phyloP scores from a whole-genome alignment of 352 stramenopile species.

The Pythium coloratum region DNA sequence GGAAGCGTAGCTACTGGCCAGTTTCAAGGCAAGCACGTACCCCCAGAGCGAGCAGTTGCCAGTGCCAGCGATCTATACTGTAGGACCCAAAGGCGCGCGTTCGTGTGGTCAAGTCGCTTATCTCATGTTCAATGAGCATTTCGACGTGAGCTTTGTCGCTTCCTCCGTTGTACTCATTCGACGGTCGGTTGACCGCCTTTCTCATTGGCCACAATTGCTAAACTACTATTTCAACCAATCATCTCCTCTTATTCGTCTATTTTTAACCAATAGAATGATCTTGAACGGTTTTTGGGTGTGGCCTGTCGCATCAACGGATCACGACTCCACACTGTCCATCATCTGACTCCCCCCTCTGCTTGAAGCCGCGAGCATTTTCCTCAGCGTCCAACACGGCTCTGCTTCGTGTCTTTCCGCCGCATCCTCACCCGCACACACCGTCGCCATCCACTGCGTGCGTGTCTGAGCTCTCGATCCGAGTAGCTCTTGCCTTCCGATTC shows the following conservation, averaged over 20 bases:
- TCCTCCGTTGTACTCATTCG: neutral
- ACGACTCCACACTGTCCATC: neutral
- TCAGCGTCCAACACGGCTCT: neutral
- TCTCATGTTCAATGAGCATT: slow-evolving; percentile 3
- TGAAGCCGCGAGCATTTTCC: neutral
- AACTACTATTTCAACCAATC: neutral
- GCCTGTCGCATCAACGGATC: slow-evolving; percentile 2
- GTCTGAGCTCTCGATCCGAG: neutral
- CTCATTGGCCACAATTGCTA: neutral
- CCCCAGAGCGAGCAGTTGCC: too few species aligned
- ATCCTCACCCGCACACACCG: neutral
- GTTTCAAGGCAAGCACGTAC: too few species aligned
- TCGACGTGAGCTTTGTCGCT: slow-evolving; percentile 2
- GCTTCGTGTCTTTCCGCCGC: slow-evolving; percentile 5
- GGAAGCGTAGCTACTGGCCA: too few species aligned
- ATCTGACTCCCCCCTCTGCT: neutral
- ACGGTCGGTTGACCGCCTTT: neutral
- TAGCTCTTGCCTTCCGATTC: neutral
- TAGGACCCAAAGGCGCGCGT: neutral
- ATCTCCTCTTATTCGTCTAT: neutral
- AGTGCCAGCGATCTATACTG: too few species aligned
- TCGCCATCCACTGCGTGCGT: neutral
- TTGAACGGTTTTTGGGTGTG: neutral
- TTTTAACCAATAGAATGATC: neutral
- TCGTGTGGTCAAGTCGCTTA: neutral